Conservation (phyloP, 306 rosid species). For the Vigna nakashimae region DNA sequence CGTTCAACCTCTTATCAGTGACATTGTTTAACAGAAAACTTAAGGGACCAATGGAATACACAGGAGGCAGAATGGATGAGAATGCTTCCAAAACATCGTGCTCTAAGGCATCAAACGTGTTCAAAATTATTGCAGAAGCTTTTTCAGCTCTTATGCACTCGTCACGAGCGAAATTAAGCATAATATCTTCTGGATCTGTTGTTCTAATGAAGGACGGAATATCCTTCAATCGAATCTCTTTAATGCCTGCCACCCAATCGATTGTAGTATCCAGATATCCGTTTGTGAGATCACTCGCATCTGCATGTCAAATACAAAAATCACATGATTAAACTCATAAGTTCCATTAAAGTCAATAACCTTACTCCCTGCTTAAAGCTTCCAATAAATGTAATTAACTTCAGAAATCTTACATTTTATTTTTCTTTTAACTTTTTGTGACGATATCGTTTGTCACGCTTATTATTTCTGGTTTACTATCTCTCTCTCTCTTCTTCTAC, state of each 20-base stretch:
- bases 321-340: not conserved
- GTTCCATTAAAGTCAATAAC: not conserved
- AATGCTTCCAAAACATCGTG: constrained; percentile 49
- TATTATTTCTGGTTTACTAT: too few species aligned
- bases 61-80: constrained; percentile 51
- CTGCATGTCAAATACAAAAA: constrained; percentile 44
- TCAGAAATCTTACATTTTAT: too few species aligned
- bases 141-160: constrained; percentile 47
- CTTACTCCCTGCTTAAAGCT: not conserved
- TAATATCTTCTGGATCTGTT: constrained; percentile 52
- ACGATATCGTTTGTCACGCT: too few species aligned
- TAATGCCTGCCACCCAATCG: constrained; percentile 73
- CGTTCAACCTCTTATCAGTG: not conserved
- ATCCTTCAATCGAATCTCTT: constrained; percentile 57
- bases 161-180: constrained; percentile 5
- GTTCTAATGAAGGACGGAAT: constrained; percentile 68
- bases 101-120: constrained; percentile 67
- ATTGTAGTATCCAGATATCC: constrained; percentile 61
- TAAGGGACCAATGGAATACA: constrained; percentile 73
- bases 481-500: too few species aligned
- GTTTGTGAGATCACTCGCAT: constrained; percentile 53
- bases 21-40: constrained; percentile 45
- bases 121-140: constrained; percentile 65
- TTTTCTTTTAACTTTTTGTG: too few species aligned
- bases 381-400: not conserved